These are phyloP conservation scores for Heracleum sosnowskyi DNA, from an alignment of 129 eudicot species.

Conservation along the genomic window DNA sequence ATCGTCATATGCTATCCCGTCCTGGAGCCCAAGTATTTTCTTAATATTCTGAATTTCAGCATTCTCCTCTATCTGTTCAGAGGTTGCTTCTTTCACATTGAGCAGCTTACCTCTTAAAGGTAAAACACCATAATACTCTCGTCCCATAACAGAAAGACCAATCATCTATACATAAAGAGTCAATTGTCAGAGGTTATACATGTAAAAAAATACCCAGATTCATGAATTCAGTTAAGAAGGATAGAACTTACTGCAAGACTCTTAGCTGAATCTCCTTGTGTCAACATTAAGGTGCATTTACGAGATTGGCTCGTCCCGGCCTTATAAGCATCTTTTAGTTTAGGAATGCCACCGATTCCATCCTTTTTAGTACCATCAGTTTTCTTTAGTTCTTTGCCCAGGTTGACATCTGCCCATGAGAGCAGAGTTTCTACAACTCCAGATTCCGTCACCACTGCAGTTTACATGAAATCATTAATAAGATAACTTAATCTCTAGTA, in stretches of 20 bases:
- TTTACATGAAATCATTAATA: not conserved
- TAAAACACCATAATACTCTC: conserved; percentile 76
- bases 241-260: too few species aligned
- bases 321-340: conserved; percentile 80
- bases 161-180: conserved; percentile 48
- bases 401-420: conserved; percentile 72
- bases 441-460: conserved; percentile 51
- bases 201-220: not conserved
- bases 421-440: conserved; percentile 49
- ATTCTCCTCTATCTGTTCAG: conserved; percentile 68
- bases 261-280: conserved; percentile 98
- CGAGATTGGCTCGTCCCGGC: conserved; percentile 65
- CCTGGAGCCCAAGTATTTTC: conserved; percentile 80
- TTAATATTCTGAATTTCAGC: conserved; percentile 74
- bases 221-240: not conserved
- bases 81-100: conserved; percentile 89
- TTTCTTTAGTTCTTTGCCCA: conserved; percentile 75
- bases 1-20: conserved; percentile 55
- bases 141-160: conserved; percentile 76
- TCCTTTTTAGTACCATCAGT: conserved; percentile 74
- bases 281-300: conserved; percentile 72
- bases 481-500: not conserved
- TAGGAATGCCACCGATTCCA: conserved; percentile 44
- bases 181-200: not conserved
- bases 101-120: conserved; percentile 87